phyloP scores from a whole-genome alignment of 1,139 yeast genomes.

The Nematodospora anomalae region DNA sequence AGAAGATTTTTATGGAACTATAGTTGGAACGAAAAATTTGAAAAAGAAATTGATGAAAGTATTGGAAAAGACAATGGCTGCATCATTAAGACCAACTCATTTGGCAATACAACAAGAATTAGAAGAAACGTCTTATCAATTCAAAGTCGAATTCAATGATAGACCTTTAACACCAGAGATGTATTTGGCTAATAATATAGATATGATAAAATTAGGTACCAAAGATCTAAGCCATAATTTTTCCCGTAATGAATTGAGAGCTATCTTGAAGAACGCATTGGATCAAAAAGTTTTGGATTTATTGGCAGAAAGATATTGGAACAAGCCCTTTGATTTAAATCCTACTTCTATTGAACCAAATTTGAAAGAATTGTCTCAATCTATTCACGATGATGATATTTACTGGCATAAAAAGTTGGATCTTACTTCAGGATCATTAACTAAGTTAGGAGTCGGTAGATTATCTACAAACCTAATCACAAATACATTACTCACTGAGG shows the following conservation, averaged over 20 bases:
- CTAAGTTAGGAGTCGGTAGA: constrained; percentile 93
- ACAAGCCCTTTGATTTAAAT: constrained; percentile 49
- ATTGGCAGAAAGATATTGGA: constrained; percentile 92
- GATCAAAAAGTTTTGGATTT: constrained; percentile 88
- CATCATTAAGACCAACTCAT: constrained; percentile 84
- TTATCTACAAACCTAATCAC: constrained; percentile 81
- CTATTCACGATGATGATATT: constrained; percentile 62
- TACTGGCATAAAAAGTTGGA: constrained; percentile 91
- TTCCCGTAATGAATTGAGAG: constrained; percentile 78
- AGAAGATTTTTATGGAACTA: constrained; percentile 60
- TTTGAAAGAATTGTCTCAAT: constrained; percentile 51
- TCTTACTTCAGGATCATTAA: constrained; percentile 75
- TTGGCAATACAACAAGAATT: constrained; percentile 83
- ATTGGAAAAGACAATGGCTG: constrained; percentile 88
- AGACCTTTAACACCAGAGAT: constrained; percentile 91
- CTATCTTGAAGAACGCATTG: constrained; percentile 75
- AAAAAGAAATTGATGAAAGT: constrained; percentile 82
- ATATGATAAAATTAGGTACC: constrained; percentile 79
- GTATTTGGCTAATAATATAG: constrained; percentile 88
- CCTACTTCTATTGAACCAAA: constrained; percentile 44
- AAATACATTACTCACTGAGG: constrained; percentile 73
- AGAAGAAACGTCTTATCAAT: constrained; percentile 90
- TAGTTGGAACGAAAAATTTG: constrained; percentile 74
- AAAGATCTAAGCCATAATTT: constrained; percentile 83
- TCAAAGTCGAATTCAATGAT: constrained; percentile 95